Evolutionary conservation across 148 eudicot genomes (phyloP), one percentile per base, ranked within the genome.

Genomic region (Spergularia bocconei): DNA sequence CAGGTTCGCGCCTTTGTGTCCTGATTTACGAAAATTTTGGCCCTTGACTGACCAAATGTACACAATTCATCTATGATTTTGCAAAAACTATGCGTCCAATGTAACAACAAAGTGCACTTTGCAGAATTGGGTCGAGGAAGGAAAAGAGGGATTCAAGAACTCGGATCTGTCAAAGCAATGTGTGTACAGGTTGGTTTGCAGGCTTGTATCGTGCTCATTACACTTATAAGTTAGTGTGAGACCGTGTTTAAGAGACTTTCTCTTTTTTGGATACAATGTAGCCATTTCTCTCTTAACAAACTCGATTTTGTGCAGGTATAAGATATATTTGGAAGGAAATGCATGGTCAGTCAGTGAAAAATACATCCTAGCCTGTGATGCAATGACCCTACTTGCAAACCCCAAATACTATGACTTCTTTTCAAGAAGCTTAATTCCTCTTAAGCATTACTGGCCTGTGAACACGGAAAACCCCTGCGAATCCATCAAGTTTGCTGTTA

Each of bases 321-420:
- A 82, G 80, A 74, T 90, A 21, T 90, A 90, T 70, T 79, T 85
- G 13, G 93, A 90, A 57, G 93, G 91, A 25, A 82, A 77, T 44
- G 81, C 91, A 62, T 90, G 91, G 93, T 90, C 93, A 33, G 91
- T 90, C 1, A 90, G 93, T 72, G 82, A 88, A 57, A 89, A 89
- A 78, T 89, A 89, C 73, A 89, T 89, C 13, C 62, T 90, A 60
- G 88, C 89, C 0, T 90, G 93, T 70, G 88, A 88, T 60, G 83
- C 93, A 17, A 79, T 88, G 84, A 53, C 75, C 71, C 83, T 90
- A 25, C 70, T 83, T 1, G 61, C 86, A 66, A 71, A 76, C 13
- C 89, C 93, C 0, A 63, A 13, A 2, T 90, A 75, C 71, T 88
- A 84, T n/a, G 93, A 90, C 77, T 86, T 90, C 87, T 88, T 84